Percentiles rank a stretch among this genome's conserved stretches.
These are phyloP conservation scores for Citrus reticulata DNA, from an alignment of 345 rosid genomes.

Conservation along the genomic window DNA sequence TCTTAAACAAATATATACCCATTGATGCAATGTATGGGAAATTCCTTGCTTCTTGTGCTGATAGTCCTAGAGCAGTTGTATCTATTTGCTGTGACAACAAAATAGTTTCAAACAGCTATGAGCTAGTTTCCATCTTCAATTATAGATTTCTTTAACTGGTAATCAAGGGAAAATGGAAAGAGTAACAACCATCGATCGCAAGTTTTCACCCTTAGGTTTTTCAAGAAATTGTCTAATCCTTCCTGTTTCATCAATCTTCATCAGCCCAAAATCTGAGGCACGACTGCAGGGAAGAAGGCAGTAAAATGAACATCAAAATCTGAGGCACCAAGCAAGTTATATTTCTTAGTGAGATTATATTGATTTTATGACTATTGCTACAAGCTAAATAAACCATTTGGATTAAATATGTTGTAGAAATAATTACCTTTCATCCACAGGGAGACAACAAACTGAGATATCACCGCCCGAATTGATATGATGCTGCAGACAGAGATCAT, in stretches of 20 bases:
- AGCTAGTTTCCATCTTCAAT: background rate
- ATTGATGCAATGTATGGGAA: constrained; percentile 81
- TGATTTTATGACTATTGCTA: background rate
- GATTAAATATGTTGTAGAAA: background rate
- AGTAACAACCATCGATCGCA: constrained; percentile 59
- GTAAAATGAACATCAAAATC: constrained; percentile 41
- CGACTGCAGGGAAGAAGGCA: constrained; percentile 35
- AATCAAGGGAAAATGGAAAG: too few relatives aligned
- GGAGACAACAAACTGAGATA: constrained; percentile 76
- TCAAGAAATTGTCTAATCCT: constrained; percentile 65
- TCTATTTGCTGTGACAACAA: constrained; percentile 54
- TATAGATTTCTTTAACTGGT: too few relatives aligned
- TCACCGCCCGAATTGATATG: constrained; percentile 76
- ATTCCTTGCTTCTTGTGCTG: constrained; percentile 42
- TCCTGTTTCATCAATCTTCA: constrained; percentile 65
- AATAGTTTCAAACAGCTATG: background rate
- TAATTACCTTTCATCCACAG: constrained; percentile 71
- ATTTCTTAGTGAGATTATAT: background rate
- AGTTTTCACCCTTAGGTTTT: constrained; percentile 63
- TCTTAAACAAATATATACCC: constrained; percentile 83
- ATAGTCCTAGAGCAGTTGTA: constrained; percentile 66
- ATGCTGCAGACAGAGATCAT: constrained; percentile 43
- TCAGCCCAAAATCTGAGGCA: constrained; percentile 81
- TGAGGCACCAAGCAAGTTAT: constrained; percentile 33
- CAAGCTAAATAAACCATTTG: background rate